A percentile compares a stretch with the other conserved stretches of the same genome.
Conservation (phyloP, 73 alveolate species). For the Tetrahymena elliotti region DNA sequence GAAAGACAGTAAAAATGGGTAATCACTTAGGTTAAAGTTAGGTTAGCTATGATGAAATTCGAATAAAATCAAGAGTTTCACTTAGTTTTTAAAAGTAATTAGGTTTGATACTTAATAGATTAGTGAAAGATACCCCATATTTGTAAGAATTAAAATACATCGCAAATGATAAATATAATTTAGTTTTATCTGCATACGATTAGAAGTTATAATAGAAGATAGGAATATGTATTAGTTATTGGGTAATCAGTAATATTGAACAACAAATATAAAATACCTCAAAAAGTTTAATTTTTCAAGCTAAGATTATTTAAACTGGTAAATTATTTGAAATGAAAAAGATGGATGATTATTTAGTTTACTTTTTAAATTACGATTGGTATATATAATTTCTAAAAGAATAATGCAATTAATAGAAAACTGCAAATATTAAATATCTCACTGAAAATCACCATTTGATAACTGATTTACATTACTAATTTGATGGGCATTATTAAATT, state of each 20-base stretch:
- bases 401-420: background rate
- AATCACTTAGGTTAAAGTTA: background rate
- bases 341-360: background rate
- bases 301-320: too few relatives aligned
- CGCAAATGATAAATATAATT: background rate
- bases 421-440: too few relatives aligned
- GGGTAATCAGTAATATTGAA: background rate
- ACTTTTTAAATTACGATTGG: too few relatives aligned
- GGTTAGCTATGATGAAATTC: background rate
- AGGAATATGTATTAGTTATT: background rate
- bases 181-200: background rate
- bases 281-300: background rate
- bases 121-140: background rate
- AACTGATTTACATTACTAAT: background rate
- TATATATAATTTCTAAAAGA: background rate
- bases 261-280: background rate
- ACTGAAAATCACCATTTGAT: background rate
- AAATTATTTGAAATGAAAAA: too few relatives aligned
- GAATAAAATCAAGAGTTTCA: background rate
- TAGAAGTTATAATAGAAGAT: too few relatives aligned
- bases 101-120: too few relatives aligned
- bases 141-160: too few relatives aligned
- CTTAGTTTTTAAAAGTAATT: too few relatives aligned
- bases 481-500: background rate
- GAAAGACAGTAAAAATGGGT: background rate